Evolutionary conservation across 768 basidiomycete genomes (phyloP), one percentile per base, ranked within the genome.

Genomic region (Suillus paluster): DNA sequence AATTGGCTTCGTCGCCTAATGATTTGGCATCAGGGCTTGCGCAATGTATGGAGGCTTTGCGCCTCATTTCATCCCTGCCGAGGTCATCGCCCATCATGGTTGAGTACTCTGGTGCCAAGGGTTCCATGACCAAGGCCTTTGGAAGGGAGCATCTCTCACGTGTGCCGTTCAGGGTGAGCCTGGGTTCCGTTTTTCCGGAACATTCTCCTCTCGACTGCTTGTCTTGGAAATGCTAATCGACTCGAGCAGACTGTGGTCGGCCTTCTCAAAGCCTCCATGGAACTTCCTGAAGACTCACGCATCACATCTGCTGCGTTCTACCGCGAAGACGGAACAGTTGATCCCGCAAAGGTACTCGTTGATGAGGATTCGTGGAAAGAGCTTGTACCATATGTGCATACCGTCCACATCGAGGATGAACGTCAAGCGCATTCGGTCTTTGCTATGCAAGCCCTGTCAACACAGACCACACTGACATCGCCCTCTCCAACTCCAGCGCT

Each of bases 331-430:
- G 74, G 74, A 34, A 62, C 66, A 44, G 34, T 76, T 41, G 71
- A 76, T 44, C 55, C 68, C 6, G 58, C 64, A 0, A 64, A 65
- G 17, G 65, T 66, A n/a, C 58, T 67, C 23, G 49, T 74, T 23
- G 73, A 74, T 27, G 74, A 76, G 25, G 71, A 73, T 49, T 74
- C 73, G 38, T 74, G 73, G 74, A 69, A 66, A 17, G 73, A 76
- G 36, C 71, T 76, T 25, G 73, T 61, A 0, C 71, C 74, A 33
- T 73, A 74, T 27, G 59, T 74, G 14, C 75, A 74, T 44, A 71
- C 69, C 6, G 55, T 76, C 36, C 69, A 76, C 54, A 62, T 75
- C 30, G 74, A 75, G 25, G 74, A 72, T 33, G 70, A 75, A 11
- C 72, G 65, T 25, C 58, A 52, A 39, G 38, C 33, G 14, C 25